Percentiles rank a stretch among this genome's conserved stretches.
Evolutionary conservation across 1,284 basidiomycete genomes (phyloP).

Genomic region (Mycena sp.): DNA sequence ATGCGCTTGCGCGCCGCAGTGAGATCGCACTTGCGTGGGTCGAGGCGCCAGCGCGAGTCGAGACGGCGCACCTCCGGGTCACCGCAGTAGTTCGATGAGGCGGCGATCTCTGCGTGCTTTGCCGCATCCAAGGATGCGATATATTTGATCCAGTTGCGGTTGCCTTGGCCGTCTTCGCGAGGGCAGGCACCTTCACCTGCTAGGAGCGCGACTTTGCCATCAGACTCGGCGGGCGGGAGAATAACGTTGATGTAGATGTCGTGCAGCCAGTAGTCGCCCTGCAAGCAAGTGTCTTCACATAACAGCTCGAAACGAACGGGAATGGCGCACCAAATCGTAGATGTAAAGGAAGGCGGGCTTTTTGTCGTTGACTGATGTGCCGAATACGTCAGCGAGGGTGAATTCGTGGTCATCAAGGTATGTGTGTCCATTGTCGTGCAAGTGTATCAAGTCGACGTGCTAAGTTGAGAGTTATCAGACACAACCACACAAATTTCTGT

Average conservation of each 20-base stretch:
- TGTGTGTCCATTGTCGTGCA: constrained; percentile 14
- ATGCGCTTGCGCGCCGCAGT: constrained; percentile 18
- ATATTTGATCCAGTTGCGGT: constrained; percentile 11
- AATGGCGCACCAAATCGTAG: constrained; percentile 10
- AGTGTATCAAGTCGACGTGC: constrained; percentile 15
- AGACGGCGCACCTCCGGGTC: constrained; percentile 21
- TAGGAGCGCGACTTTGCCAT: constrained; percentile 18
- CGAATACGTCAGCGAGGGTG: constrained; percentile 13
- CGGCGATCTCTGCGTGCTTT: constrained; percentile 18
- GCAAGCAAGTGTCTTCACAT: neutral
- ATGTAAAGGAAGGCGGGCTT: constrained; percentile 18
- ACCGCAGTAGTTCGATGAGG: constrained; percentile 9
- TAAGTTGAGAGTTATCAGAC: neutral
- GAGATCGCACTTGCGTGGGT: constrained; percentile 15
- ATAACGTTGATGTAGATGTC: constrained; percentile 23
- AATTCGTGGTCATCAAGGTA: constrained; percentile 22
- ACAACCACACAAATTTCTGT: neutral
- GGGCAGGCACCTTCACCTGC: constrained; percentile 20
- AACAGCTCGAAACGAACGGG: neutral
- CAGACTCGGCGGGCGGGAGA: constrained; percentile 8
- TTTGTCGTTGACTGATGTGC: neutral
- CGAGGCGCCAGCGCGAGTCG: constrained; percentile 20
- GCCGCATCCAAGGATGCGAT: neutral
- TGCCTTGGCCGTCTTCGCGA: constrained; percentile 22
- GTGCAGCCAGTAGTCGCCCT: constrained; percentile 22